A percentile compares a stretch with the other conserved stretches of the same genome.
These are phyloP conservation scores for Thalassiosira hispida DNA, from an alignment of 352 stramenopile genomes.

Conservation along the genomic window DNA sequence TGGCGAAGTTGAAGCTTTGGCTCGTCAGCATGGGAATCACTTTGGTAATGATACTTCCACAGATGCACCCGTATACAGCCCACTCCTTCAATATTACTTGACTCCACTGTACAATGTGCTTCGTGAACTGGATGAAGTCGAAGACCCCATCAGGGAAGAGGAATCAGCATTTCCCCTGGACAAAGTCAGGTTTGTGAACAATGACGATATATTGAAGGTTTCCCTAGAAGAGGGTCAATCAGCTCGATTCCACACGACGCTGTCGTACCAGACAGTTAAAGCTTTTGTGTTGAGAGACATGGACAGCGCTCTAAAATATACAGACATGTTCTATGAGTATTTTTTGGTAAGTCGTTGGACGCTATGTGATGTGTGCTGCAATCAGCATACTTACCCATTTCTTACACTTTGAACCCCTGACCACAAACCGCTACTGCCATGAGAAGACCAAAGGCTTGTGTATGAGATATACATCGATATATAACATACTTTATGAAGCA, in stretches of 20 bases:
- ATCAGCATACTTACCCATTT: too few relatives aligned
- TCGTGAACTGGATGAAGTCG: constrained; percentile 2
- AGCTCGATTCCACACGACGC: neutral
- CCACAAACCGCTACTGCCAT: neutral
- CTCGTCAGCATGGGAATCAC: constrained; percentile 14
- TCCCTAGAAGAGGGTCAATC: constrained; percentile 4
- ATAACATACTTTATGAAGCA: constrained; percentile 19
- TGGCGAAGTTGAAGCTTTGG: constrained; percentile 16
- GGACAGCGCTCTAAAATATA: constrained; percentile 12
- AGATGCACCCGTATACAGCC: constrained; percentile 2
- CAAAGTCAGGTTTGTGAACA: constrained; percentile 18
- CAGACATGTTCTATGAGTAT: constrained; percentile 4
- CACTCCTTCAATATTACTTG: constrained; percentile 26
- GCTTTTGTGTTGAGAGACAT: constrained; percentile 31
- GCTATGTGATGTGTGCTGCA: neutral
- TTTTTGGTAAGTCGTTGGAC: constrained; percentile 8
- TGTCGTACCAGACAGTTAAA: neutral
- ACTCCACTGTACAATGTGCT: constrained; percentile 21
- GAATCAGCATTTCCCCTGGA: constrained; percentile 13
- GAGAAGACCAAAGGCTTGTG: constrained; percentile 1
- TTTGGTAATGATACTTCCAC: constrained; percentile 14
- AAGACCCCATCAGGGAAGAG: neutral
- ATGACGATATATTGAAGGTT: constrained; percentile 19
- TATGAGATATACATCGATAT: constrained; percentile 11
- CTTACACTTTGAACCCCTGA: neutral